Evolutionary conservation across 1,139 yeast species (phyloP).

Genomic region (Yamadazyma triangularis): DNA sequence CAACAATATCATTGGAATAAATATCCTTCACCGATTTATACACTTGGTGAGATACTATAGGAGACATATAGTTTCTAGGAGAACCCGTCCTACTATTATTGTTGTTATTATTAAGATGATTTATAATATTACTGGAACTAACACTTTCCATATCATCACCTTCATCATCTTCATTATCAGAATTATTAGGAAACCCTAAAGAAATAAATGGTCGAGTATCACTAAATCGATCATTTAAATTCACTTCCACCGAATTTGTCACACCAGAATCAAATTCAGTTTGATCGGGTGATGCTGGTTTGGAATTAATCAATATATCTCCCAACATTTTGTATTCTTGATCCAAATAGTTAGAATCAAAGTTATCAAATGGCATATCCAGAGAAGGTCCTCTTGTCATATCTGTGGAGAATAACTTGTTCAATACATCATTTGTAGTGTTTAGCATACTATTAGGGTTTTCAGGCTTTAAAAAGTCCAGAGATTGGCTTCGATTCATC

Average conservation of each 20-base stretch:
- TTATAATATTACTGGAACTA: conserved; percentile 8
- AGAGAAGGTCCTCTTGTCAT: conserved; percentile 12
- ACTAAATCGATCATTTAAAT: conserved; percentile 16
- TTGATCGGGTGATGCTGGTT: conserved; percentile 48
- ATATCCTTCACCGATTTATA: conserved; percentile 65
- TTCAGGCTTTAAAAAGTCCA: neutral
- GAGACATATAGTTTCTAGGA: conserved; percentile 38
- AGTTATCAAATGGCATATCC: conserved; percentile 11
- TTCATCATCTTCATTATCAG: conserved; percentile 1
- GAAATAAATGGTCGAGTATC: conserved; percentile 42
- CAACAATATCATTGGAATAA: conserved; percentile 48
- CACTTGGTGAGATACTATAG: conserved; percentile 54
- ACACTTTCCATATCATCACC: neutral
- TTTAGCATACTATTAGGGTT: conserved; percentile 17
- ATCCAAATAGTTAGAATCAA: conserved; percentile 41
- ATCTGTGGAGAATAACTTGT: conserved; percentile 11
- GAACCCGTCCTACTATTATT: conserved; percentile 4
- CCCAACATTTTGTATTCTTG: conserved; percentile 60
- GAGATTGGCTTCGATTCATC: neutral
- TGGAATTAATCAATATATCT: conserved; percentile 46
- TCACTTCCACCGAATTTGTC: neutral
- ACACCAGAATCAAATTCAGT: neutral
- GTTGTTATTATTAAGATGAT: conserved; percentile 8
- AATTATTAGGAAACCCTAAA: conserved; percentile 24
- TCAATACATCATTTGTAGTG: conserved; percentile 37